Evolutionary conservation across 805 yeast genomes (phyloP), one percentile per base, ranked within the genome.

Genomic region (Pichia pseudocactophila): DNA sequence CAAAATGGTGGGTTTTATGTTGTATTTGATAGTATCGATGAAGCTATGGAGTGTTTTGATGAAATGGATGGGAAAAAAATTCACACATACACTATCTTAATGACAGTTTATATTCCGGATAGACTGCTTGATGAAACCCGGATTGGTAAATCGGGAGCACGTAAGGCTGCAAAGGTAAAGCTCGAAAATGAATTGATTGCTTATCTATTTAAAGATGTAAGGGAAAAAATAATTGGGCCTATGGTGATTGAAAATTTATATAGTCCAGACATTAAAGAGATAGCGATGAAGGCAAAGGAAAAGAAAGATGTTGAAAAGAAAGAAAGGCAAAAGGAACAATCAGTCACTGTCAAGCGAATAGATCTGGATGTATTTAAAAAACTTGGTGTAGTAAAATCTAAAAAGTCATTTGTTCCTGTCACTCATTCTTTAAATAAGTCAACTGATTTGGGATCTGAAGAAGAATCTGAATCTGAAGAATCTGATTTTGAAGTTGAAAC

Each of bases 221-320:
- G 83, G 50, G 90, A 79, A 53, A 73, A 86, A 46, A 62, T 83
- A 3, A 71, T 85, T 19, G 88, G 83, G 0, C 86, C 92, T 0
- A 68, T 71, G 2, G 73, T 87, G 15, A 66, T 82, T 41, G 79
- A 79, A 26, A 61, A 72, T 16, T 65, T 87, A 49, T 71, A 74
- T 43, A 79, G 78, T 32, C 74, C 72, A 1, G 72, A 69, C 3
- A 55, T 64, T 19, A 44, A 65, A 40, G 50, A 61, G 39, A 46
- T 50, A 18, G 61, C 61, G 39, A 50, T 46, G 33, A 57, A 57
- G 30, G 47, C 45, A 19, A 39, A 39, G 19, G 40, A 48, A 18
- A 53, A 52, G 40, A 50, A 49, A 22, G 42, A 44, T 22, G 49
- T 52, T 18, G 47, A 45, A 30, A 44, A 37, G 19, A 42, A 41